Base-by-base conservation (phyloP, 2,329 filamentous ascomycete genomes). In the Microsporum audouinii region DNA sequence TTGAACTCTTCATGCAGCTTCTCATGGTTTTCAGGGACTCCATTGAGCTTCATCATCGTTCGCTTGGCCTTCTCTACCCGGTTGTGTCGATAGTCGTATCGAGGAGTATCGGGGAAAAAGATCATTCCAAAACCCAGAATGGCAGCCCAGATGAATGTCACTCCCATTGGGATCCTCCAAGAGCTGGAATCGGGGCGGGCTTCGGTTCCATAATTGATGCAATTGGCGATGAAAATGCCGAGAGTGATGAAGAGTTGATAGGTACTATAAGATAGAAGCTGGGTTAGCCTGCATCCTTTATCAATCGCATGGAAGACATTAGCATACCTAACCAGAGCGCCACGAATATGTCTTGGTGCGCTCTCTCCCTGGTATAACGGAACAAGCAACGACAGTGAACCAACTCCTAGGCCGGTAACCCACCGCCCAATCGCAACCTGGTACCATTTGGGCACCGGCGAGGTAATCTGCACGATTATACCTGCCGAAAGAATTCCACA, bases 51-150 rank as follows among this genome's bases (percentile, higher is more conserved):
- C 23, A 79, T 76, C 67, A 85, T 80, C 14, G 81, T 82, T 2
- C 70, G 67, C 47, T 78, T 76, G 5, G 82, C 81, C 45, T 73
- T 72, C 12, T 83, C 80, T 39, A 79, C 67, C 33, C 78, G 78
- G 61, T 80, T 81, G 34, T 78, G 68, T 51, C 82, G 77, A 71
- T 82, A 84, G 62, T 81, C 80, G 74, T 75, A 84, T 49, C 82
- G 79, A n/a, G 82, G 82, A 10, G 77, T 80, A 66, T 84, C 82
- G 14, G 79, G 79, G 31, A 84, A 75, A 69, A 83, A 80, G 29
- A 80, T 68, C 57, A 83, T 82, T 27, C 81, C 81, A 39, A 78
- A 61, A 56, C 77, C 77, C 68, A 85, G 80, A 59, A 84, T 77
- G 31, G 77, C 70, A 3, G 81, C 77, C 77, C 80, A 84, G 66